Evolutionary conservation across 768 basidiomycete species (phyloP), one percentile per base, ranked within the genome.

Genomic region (Omphalotus guepiniiformis): DNA sequence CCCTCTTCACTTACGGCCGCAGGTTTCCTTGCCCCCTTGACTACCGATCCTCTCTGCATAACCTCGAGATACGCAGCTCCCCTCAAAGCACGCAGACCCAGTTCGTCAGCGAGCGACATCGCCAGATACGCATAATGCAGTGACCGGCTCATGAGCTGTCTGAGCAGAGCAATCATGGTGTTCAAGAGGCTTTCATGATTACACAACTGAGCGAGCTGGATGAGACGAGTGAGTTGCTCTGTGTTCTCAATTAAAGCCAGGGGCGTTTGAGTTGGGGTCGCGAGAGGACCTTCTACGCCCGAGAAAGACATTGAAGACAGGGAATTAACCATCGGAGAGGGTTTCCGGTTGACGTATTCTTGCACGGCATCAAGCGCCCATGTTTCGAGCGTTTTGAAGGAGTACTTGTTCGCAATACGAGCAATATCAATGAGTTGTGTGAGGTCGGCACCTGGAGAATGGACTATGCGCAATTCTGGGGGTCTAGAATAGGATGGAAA

Each of bases 331-430:
- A 41, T 16, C 2, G 79, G 76, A 1, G 76, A 78, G 22, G 75
- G 72, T 55, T 77, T 78, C 42, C 71, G 74, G 51, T 79, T 79
- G 19, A 86, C 76, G 50, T 76, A 82, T 56, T 81, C 78, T 51
- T 83, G 80, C 39, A 88, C 81, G n/a, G 75, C 80, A 51, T 85
- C 82, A 16, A 88, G 70, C 1, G 83, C 77, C 86, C 86, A 88
- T 1, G 78, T 80, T 60, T 88, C 87, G 26, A 84, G 61, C 7
- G 80, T 76, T 60, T 79, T 84, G 75, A 87, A 88, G 19, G 78
- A 73, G 55, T 88, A 88, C 65, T 88, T 88, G 68, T 80, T 80
- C 22, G 84, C 72, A 11, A 88, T 69, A 8, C 74, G 74, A 3
- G 82, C 81, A 48, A 88, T 79, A 58, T 84, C 75, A 48, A 80